Conservation (phyloP, 176 grass and related monocot species). For the barley (Hordeum vulgare) region DNA sequence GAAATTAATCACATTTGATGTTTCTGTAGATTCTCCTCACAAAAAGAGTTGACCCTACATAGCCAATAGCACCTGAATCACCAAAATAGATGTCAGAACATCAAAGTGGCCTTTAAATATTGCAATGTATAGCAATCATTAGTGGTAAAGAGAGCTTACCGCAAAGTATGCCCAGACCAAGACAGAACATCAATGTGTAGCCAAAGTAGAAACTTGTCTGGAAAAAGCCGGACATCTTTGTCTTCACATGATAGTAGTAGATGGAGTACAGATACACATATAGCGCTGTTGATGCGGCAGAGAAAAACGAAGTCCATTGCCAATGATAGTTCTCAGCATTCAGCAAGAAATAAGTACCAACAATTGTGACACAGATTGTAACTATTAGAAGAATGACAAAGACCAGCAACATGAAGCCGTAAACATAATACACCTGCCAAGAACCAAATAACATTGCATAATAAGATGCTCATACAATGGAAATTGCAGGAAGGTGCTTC, state of each 20-base stretch:
- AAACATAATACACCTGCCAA: conserved; percentile 83
- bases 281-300: conserved; percentile 65
- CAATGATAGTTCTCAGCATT: conserved; percentile 86
- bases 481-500: neutral
- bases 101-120: neutral
- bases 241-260: conserved; percentile 78
- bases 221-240: conserved; percentile 92
- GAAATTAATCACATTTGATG: conserved; percentile 61
- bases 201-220: conserved; percentile 91
- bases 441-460: neutral
- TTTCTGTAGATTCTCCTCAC: conserved; percentile 83
- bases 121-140: neutral
- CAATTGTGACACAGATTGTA: conserved; percentile 71
- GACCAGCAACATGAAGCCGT: conserved; percentile 84
- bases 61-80: conserved; percentile 58
- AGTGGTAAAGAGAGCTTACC: conserved; percentile 29
- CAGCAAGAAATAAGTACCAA: conserved; percentile 84
- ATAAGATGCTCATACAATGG: neutral
- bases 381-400: conserved; percentile 82
- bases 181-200: conserved; percentile 86
- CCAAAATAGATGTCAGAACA: neutral
- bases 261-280: conserved; percentile 81
- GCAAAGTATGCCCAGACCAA: conserved; percentile 74
- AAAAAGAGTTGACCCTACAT: conserved; percentile 65
- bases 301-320: conserved; percentile 81